Evolutionary conservation across 257 asterid species (phyloP), one percentile per base, ranked within the genome.

Genomic region (Nicotiana tabacum): DNA sequence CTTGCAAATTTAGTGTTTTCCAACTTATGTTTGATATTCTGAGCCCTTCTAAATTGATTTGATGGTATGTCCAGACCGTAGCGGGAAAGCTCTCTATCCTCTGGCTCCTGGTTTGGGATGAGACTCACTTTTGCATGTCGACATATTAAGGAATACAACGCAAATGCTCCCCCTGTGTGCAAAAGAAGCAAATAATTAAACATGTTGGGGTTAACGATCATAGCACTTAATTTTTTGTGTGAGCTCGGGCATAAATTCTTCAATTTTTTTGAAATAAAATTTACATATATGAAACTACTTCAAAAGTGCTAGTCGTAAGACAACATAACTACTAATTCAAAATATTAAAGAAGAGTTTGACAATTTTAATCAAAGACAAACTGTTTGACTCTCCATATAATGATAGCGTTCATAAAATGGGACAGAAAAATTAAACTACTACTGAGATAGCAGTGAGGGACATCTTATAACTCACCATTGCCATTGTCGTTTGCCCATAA

Each of bases 401-500:
- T 18, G 11, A 2, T 58, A 21, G 3, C 13, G 8, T 18, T 60
- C n/a, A 30, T 65, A 53, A 13, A 61, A 46, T 6, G 9, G 46
- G 46, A 39, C 9, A 39, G 9, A 39, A 39, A 39, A 39, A 11
- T 51, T 9, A 51, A 39, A 39, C 46, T 6, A 39, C 46, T 39
- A 6, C 2, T 39, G 46, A 39, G 46, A 51, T 51, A 11, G 56
- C 4, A 11, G 56, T 10, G 56, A 51, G 53, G 30, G 29, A 37
- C 5, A 83, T 30, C 0, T 15, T 9, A 66, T 21, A 30, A 76
- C 88, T 56, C 24, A 93, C 98, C 97, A 53, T 94, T 94, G 0
- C 98, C 98, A 17, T 94, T 87, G 89, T 94, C 94, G 13, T 94
- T 94, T 5, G 97, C 98, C 89, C 92, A 78, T 83, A 94, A 83